Evolutionary conservation across 441 rosid genomes (phyloP), one percentile per base, ranked within the genome.

Genomic region (Adansonia grandidieri): DNA sequence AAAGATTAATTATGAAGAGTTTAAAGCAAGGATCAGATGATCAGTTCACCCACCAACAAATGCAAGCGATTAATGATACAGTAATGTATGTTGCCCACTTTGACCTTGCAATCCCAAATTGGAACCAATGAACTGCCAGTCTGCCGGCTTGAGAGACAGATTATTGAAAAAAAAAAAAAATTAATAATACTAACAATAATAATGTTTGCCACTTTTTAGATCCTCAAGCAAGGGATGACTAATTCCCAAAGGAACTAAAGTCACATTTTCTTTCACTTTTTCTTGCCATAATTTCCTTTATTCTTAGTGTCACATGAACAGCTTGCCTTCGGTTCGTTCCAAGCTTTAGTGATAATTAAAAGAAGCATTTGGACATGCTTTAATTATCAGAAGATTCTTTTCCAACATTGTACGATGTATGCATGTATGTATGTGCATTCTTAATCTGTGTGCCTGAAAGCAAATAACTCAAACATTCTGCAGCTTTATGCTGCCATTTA

Each of bases 301-400:
- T 6, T 56, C 22, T 56, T 56, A 7, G 22, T 56, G 61, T 56
- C 19, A 13, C 9, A n/a, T 56, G 22, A 56, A n/a, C 40, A 56
- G 9, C 60, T 6, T 9, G 9, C 9, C 22, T 56, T 56, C 22
- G 10, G 9, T 57, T 57, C 61, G 1, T 57, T 57, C 11, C 61
- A 17, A 22, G 24, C 19, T 17, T 17, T 6, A 7, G 11, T 56
- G 3, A 56, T 56, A 17, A 51, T 3, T 13, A 51, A 51, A 17
- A 56, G 40, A 56, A 56, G 61, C 22, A 17, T 37, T 51, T 51
- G 15, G n/a, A 51, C 56, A 51, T 61, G 45, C 19, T 64, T 32
- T 64, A 64, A 14, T n/a, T 37, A 64, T 37, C 45, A 14, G 19
- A 32, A 64, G 20, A 64, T 64, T 64, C 47, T 64, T 63, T 63